Base-by-base conservation (phyloP, 345 rosid species). In the Ailanthus altissimus region DNA sequence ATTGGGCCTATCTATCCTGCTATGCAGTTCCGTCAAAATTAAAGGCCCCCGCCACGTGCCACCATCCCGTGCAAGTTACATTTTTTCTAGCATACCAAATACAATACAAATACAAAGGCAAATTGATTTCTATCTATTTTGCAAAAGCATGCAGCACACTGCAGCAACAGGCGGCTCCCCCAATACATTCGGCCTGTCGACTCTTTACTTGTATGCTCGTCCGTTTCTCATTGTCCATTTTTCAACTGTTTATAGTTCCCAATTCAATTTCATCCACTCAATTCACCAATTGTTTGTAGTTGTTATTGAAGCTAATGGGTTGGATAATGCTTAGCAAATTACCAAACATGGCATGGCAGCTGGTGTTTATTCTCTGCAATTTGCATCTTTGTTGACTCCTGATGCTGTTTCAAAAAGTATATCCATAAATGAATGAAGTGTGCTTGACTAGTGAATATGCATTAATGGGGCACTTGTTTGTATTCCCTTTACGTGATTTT, bases 101-200 rank as follows among this genome's bases (percentile, higher is more conserved):
- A 43, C 73, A 69, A 18, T 53, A 0, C n/a, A 54, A n/a, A 32
- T 32, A 32, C 9, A 32, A 15, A 46, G 46, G 47, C 15, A 65
- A 14, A 18, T 57, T 6, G 23, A 0, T 61, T 54, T 53, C 47
- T 0, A 26, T 75, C 8, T 46, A n/a, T 10, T 46, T 38, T 32
- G 12, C 47, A 20, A 0, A 23, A 46, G 21, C 70, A 66, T 32
- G 38, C 1, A 32, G 38, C 1, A 1, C 38, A n/a, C n/a, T n/a
- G 51, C 32, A 43, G 15, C 38, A 64, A 28, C 14, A 15, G 80
- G 76, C 78, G 64, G 50, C 82, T 74, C 47, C 72, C 83, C 81
- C 73, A 61, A 78, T 43, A 81, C 82, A 81, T 78, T 76, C 81
- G 70, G 62, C 79, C 77, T 73, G 76, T 47, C 77, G 15, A 74